A percentile compares a stretch with the other conserved stretches of the same genome.
phyloP scores from a whole-genome alignment of 2,329 filamentous ascomycete genomes.

The Raffaelea arxii region DNA sequence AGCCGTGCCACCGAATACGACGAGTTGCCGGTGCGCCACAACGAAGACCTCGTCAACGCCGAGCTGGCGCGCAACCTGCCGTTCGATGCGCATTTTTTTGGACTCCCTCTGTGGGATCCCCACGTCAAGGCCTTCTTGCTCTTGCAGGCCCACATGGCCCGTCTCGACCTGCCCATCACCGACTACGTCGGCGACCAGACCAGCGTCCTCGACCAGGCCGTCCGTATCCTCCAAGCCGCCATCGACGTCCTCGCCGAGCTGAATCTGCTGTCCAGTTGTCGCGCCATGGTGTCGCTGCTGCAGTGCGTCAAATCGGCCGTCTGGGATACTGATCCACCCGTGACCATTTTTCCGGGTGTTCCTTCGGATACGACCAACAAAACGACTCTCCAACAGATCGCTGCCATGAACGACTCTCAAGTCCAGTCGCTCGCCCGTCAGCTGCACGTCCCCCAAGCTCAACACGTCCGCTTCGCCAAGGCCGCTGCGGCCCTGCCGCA shows the following conservation, averaged over 20 bases:
- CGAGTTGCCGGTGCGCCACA: constrained; percentile 93
- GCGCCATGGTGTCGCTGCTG: constrained; percentile 74
- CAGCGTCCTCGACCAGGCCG: constrained; percentile 84
- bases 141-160: constrained; percentile 89
- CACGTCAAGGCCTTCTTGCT: constrained; percentile 94
- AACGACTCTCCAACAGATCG: constrained; percentile 28
- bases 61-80: constrained; percentile 79
- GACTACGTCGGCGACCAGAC: constrained; percentile 96
- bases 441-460: constrained; percentile 37
- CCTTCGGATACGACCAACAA: constrained; percentile 16
- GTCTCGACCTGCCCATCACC: constrained; percentile 83
- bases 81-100: constrained; percentile 46
- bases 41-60: constrained; percentile 93
- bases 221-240: constrained; percentile 91
- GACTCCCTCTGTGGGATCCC: constrained; percentile 93
- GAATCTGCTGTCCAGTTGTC: constrained; percentile 67
- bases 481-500: constrained; percentile 60
- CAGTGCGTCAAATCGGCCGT: constrained; percentile 88
- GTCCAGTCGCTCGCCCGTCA: constrained; percentile 35
- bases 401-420: constrained; percentile 23
- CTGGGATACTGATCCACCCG: constrained; percentile 75
- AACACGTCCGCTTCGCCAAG: constrained; percentile 41
- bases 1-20: constrained; percentile 90
- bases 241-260: constrained; percentile 91
- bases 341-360: constrained; percentile 72